Evolutionary conservation across 2,329 filamentous ascomycete species (phyloP).

Genomic region (Ceratocystis smalleyi): DNA sequence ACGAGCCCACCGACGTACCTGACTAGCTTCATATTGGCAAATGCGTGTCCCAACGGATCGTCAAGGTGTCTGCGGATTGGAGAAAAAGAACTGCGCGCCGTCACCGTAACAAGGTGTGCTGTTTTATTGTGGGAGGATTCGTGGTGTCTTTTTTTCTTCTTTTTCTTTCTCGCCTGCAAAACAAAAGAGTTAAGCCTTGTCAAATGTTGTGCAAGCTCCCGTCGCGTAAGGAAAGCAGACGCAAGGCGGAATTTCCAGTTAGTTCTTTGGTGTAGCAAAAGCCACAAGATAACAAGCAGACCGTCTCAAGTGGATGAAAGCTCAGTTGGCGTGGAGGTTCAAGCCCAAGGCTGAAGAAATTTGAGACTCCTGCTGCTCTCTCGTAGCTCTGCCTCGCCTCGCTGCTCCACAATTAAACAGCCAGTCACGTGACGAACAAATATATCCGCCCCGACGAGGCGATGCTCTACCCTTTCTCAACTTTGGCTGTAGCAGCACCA

Average conservation of each 20-base stretch:
- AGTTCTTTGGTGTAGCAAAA: neutral
- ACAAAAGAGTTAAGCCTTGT: neutral
- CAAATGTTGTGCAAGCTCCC: too few species aligned
- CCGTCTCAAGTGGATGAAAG: neutral
- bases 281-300: neutral
- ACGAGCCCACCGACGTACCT: conserved; percentile 45
- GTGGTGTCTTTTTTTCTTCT: neutral
- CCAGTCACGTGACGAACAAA: conserved; percentile 4
- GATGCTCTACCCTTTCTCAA: too few species aligned
- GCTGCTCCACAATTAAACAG: conserved; percentile 12
- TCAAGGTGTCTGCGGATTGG: neutral
- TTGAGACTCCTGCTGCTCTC: conserved; percentile 12
- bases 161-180: neutral
- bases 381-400: conserved; percentile 15
- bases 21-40: conserved; percentile 80
- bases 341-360: conserved; percentile 17
- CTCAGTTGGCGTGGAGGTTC: neutral
- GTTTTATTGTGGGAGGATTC: neutral
- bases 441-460: neutral
- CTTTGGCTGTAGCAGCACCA: too few species aligned
- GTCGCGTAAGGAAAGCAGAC: neutral
- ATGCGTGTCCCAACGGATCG: neutral
- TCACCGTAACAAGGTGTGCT: neutral
- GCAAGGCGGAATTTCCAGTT: neutral
- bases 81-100: neutral